Conservation (phyloP, 345 rosid genomes). For the Brassica juncea region DNA sequence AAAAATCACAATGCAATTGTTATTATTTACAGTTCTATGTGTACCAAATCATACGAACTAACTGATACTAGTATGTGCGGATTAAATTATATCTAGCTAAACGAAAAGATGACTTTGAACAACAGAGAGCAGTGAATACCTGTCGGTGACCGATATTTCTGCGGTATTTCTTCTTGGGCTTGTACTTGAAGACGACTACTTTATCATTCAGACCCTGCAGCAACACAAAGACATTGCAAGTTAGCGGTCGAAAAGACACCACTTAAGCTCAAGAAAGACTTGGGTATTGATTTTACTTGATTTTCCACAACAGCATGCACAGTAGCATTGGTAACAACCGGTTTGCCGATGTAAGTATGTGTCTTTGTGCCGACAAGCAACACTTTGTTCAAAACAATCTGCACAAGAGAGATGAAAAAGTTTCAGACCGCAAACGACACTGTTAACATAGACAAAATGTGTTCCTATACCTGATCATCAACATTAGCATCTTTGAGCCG, state of each 20-base stretch:
- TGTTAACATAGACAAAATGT: background rate
- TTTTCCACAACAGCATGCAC: slow-evolving; percentile 96
- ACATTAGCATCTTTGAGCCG: slow-evolving; percentile 90
- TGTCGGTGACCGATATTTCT: slow-evolving; percentile 97
- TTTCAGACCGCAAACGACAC: slow-evolving; percentile 4
- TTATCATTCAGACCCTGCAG: slow-evolving; percentile 80
- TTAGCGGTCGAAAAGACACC: background rate
- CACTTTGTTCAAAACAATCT: slow-evolving; percentile 88
- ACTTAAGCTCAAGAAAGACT: background rate
- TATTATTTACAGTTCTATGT: background rate
- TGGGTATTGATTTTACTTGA: slow-evolving; percentile 52
- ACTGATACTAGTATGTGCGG: background rate
- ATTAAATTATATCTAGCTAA: background rate
- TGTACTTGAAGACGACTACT: slow-evolving; percentile 89
- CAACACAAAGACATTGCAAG: slow-evolving; percentile 1
- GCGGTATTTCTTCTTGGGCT: slow-evolving; percentile 89
- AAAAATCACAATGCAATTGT: background rate
- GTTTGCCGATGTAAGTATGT: slow-evolving; percentile 81
- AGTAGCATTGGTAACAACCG: slow-evolving; percentile 87
- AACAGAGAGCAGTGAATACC: slow-evolving; percentile 46
- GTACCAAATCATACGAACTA: background rate
- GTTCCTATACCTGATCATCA: slow-evolving; percentile 25
- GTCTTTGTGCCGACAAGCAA: slow-evolving; percentile 92
- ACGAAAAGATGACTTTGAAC: background rate
- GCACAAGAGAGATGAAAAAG: slow-evolving; percentile 21